These are phyloP conservation scores for Heimioporus sp. DNA, from an alignment of 768 basidiomycete species.

Conservation along the genomic window DNA sequence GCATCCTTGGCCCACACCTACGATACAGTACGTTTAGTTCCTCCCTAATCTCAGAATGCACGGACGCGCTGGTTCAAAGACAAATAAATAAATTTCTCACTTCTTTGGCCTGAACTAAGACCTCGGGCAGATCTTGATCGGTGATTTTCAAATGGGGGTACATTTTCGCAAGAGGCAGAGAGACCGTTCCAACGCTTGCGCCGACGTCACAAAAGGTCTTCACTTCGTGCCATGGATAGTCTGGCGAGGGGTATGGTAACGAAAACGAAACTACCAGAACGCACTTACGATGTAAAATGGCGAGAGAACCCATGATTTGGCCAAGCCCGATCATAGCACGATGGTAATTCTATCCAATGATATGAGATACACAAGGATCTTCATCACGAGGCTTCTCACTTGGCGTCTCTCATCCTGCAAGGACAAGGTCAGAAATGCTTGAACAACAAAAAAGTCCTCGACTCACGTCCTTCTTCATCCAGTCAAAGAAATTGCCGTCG, in stretches of 20 bases:
- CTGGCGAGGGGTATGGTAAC: background rate
- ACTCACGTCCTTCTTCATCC: slow-evolving; percentile 22
- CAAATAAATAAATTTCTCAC: slow-evolving; percentile 2
- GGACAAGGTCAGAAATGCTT: background rate
- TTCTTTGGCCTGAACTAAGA: slow-evolving; percentile 20
- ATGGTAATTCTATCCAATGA: slow-evolving; percentile 17
- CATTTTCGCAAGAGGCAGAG: slow-evolving; percentile 24
- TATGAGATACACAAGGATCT: background rate
- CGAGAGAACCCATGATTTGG: slow-evolving; percentile 21
- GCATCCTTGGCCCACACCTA: slow-evolving; percentile 18
- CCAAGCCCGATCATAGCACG: slow-evolving; percentile 22
- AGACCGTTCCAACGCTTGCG: slow-evolving; percentile 28
- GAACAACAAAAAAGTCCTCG: background rate
- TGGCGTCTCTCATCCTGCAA: slow-evolving; percentile 13
- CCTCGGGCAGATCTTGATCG: slow-evolving; percentile 29
- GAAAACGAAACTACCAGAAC: background rate
- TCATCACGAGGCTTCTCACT: background rate
- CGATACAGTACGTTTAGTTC: background rate
- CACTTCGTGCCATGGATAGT: slow-evolving; percentile 25
- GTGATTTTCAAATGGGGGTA: slow-evolving; percentile 26
- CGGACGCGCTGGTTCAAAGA: background rate
- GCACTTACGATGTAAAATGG: slow-evolving; percentile 22
- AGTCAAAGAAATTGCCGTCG: slow-evolving; percentile 20
- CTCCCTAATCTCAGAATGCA: background rate
- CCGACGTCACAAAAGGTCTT: slow-evolving; percentile 30